Conservation (phyloP, 2,329 filamentous ascomycete species). For the Cladosporium halotolerans region DNA sequence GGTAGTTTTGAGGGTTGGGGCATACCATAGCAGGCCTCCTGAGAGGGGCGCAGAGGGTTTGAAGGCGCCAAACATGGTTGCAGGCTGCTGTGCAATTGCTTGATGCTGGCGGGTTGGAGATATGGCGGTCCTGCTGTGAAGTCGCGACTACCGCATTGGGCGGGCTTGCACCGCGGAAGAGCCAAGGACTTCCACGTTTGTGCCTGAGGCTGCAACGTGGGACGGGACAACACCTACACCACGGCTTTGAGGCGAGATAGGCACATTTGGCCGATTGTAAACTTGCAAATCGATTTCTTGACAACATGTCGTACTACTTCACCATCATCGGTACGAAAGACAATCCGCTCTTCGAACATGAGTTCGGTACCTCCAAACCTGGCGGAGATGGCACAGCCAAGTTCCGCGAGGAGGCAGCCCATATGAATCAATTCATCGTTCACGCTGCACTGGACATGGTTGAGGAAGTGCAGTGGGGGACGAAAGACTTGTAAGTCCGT, state of each 20-base stretch:
- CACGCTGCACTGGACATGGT: slow-evolving; percentile 92
- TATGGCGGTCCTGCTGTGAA: slow-evolving; percentile 5
- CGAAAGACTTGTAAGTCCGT: slow-evolving; percentile 73
- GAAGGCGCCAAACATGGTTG: slow-evolving; percentile 75
- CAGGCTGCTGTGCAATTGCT: slow-evolving; percentile 9
- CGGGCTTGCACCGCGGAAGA: slow-evolving; percentile 14
- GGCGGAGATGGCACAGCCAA: slow-evolving; percentile 88
- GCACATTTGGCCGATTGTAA: background rate
- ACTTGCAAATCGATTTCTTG: background rate
- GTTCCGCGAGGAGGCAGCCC: slow-evolving; percentile 80
- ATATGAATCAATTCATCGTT: slow-evolving; percentile 96
- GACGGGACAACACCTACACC: background rate
- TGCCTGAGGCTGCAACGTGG: slow-evolving; percentile 4
- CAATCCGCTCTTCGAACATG: slow-evolving; percentile 92
- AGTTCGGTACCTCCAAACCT: slow-evolving; percentile 93
- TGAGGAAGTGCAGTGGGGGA: slow-evolving; percentile 93
- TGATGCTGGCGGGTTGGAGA: background rate
- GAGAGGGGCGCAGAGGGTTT: slow-evolving; percentile 70
- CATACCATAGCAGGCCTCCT: slow-evolving; percentile 75
- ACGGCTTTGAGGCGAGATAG: background rate
- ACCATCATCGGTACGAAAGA: slow-evolving; percentile 92
- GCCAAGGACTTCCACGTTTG: slow-evolving; percentile 15
- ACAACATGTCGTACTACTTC: slow-evolving; percentile 92
- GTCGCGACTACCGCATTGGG: slow-evolving; percentile 8
- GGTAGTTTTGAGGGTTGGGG: slow-evolving; percentile 7